Conservation (phyloP, 805 yeast species). For the Lipomyces orientalis region DNA sequence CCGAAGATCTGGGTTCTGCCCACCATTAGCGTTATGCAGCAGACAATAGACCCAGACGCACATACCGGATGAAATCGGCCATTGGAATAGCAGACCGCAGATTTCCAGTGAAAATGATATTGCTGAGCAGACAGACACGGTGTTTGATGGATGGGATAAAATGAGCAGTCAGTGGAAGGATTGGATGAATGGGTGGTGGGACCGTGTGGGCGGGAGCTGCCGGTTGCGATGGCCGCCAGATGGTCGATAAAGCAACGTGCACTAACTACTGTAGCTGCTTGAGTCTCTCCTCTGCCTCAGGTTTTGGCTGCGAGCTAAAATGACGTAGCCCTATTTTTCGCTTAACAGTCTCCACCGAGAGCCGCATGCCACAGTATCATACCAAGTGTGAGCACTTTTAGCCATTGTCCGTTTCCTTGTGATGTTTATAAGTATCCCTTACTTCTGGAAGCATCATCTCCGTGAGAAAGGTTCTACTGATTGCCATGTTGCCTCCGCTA, state of each 20-base stretch:
- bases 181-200: not conserved
- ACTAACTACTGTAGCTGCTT: too few species aligned
- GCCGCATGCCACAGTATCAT: not conserved
- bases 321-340: not conserved
- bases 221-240: not conserved
- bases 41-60: not conserved
- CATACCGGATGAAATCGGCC: constrained; percentile 45
- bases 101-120: not conserved
- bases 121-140: not conserved
- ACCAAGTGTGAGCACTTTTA: not conserved
- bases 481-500: too few species aligned
- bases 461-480: too few species aligned
- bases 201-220: not conserved
- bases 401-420: too few species aligned
- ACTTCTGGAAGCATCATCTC: too few species aligned
- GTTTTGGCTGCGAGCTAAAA: too few species aligned
- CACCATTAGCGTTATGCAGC: not conserved
- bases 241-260: not conserved
- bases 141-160: not conserved
- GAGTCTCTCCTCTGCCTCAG: too few species aligned
- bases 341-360: not conserved
- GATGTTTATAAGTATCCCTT: too few species aligned
- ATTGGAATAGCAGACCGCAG: constrained; percentile 21
- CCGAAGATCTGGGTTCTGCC: constrained; percentile 89
- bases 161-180: not conserved